A percentile compares a stretch with the other conserved stretches of the same genome.
These are phyloP conservation scores for Geum urbanum DNA, from an alignment of 306 rosid genomes.

Conservation along the genomic window DNA sequence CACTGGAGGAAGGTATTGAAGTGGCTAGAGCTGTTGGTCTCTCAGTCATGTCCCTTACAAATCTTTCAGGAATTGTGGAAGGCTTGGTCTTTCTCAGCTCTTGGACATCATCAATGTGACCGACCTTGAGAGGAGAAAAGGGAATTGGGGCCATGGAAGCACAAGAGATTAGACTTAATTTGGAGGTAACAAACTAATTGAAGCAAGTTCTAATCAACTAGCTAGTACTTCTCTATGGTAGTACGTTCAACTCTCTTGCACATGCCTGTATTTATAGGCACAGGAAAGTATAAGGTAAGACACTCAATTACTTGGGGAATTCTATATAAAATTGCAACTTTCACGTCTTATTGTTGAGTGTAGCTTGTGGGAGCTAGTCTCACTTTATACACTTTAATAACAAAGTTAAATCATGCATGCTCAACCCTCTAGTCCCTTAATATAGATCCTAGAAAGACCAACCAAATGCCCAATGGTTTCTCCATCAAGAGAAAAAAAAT, in stretches of 20 bases:
- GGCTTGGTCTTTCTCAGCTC: constrained; percentile 72
- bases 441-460: too few species aligned
- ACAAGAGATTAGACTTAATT: not conserved
- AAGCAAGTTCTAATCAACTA: constrained; percentile 14
- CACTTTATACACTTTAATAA: constrained; percentile 21
- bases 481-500: too few species aligned
- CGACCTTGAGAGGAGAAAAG: constrained; percentile 48
- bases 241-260: constrained; percentile 18
- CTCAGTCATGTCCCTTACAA: constrained; percentile 65
- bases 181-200: not conserved
- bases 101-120: constrained; percentile 92
- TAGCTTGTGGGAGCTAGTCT: constrained; percentile 17
- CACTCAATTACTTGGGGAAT: not conserved
- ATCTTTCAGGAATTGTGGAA: constrained; percentile 70
- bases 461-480: too few species aligned
- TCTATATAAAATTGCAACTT: not conserved
- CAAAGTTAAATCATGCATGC: not conserved
- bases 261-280: constrained; percentile 51
- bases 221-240: not conserved
- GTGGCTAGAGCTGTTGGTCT: constrained; percentile 51
- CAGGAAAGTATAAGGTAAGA: constrained; percentile 20
- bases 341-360: constrained; percentile 13
- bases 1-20: constrained; percentile 25
- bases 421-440: not conserved
- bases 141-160: constrained; percentile 70